A percentile compares a stretch with the other conserved stretches of the same genome.
These are phyloP conservation scores for Phialophora expanda DNA, from an alignment of 2,329 filamentous ascomycete genomes.

Conservation along the genomic window DNA sequence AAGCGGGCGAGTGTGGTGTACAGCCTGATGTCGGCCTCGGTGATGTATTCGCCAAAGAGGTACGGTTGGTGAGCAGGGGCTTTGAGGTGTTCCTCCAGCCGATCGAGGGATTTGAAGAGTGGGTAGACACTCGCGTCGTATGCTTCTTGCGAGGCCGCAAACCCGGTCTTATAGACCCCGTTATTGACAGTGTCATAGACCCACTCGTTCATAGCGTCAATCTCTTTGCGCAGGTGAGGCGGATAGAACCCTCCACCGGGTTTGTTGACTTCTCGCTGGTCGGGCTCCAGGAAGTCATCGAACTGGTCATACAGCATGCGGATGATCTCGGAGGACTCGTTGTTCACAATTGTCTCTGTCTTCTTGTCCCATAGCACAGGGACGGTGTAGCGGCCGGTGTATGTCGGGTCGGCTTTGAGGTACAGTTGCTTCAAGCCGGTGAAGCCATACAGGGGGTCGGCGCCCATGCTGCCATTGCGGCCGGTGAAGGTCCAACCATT, in stretches of 20 bases:
- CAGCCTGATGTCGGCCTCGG: constrained; percentile 78
- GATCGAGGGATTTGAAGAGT: constrained; percentile 75
- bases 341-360: constrained; percentile 76
- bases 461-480: constrained; percentile 59
- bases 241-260: constrained; percentile 63
- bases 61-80: constrained; percentile 62
- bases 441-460: constrained; percentile 74
- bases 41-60: constrained; percentile 73
- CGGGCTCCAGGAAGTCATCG: constrained; percentile 65
- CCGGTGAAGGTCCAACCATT: constrained; percentile 78
- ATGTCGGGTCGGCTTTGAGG: constrained; percentile 70
- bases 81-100: constrained; percentile 70
- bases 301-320: constrained; percentile 81
- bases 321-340: constrained; percentile 86
- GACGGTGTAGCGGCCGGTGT: constrained; percentile 77
- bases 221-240: constrained; percentile 61
- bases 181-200: constrained; percentile 69
- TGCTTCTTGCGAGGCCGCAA: constrained; percentile 75
- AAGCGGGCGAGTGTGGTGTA: constrained; percentile 71
- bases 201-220: constrained; percentile 78
- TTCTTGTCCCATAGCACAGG: constrained; percentile 82
- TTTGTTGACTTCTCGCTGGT: constrained; percentile 59
- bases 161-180: constrained; percentile 67
- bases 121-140: constrained; percentile 73
- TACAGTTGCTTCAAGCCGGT: constrained; percentile 76